Percentiles rank a stretch among this genome's conserved stretches.
Evolutionary conservation across 1,284 basidiomycete genomes (phyloP).

Genomic region (Cutaneotrichosporon curvatum): DNA sequence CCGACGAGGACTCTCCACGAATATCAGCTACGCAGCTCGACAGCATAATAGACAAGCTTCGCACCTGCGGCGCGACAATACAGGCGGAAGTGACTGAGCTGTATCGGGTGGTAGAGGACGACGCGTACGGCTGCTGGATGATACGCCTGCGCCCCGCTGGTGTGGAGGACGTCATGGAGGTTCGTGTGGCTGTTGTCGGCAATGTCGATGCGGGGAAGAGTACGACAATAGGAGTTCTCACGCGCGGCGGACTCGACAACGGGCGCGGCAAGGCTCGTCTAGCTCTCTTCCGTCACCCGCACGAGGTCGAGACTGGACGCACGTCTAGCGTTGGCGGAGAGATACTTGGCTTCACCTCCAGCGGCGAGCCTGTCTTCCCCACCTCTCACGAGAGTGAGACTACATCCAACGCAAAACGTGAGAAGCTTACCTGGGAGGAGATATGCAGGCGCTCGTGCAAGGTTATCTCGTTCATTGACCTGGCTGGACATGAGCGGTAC

Average conservation of each 20-base stretch:
- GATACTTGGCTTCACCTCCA: conserved; percentile 77
- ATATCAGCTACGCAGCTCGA: conserved; percentile 23
- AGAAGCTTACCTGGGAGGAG: conserved; percentile 91
- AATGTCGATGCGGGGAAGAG: conserved; percentile 84
- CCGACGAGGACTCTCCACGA: conserved; percentile 9
- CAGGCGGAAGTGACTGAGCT: conserved; percentile 39
- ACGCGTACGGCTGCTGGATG: conserved; percentile 36
- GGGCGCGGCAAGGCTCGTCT: conserved; percentile 89
- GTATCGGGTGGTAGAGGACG: conserved; percentile 21
- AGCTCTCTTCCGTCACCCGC: conserved; percentile 90
- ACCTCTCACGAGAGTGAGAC: conserved; percentile 58
- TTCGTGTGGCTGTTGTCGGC: conserved; percentile 89
- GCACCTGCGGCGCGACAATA: conserved; percentile 19
- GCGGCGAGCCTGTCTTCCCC: conserved; percentile 69
- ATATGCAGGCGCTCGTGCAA: conserved; percentile 87
- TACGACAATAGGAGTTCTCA: conserved; percentile 68
- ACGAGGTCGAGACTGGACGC: conserved; percentile 91
- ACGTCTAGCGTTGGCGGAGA: conserved; percentile 96
- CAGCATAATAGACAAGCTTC: conserved; percentile 23
- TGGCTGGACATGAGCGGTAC: conserved; percentile 79
- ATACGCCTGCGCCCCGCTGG: conserved; percentile 37
- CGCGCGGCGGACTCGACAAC: conserved; percentile 78
- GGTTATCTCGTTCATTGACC: conserved; percentile 89
- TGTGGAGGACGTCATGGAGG: conserved; percentile 58
- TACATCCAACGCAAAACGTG: conserved; percentile 58